Evolutionary conservation across 345 rosid genomes (phyloP).

Genomic region (Aquilaria sinensis): DNA sequence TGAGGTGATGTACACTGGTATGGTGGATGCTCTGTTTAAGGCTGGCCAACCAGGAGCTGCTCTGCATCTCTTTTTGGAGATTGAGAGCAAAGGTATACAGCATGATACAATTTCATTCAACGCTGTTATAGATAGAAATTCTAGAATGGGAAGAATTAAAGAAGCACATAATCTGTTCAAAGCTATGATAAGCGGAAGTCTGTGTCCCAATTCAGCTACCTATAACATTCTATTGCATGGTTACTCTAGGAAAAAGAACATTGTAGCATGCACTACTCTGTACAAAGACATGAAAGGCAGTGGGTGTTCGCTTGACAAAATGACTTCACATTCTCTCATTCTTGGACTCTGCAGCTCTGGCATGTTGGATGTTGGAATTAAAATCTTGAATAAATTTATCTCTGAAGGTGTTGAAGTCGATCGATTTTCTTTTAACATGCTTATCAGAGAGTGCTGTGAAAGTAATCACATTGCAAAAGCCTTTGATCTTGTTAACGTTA

Average conservation of each 20-base stretch:
- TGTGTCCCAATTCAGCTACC: slow-evolving; percentile 52
- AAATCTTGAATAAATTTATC: slow-evolving; percentile 50
- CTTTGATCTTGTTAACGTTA: slow-evolving; percentile 46
- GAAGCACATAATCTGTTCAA: slow-evolving; percentile 33
- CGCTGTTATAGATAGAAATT: slow-evolving; percentile 47
- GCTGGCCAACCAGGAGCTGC: slow-evolving; percentile 59
- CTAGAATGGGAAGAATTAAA: slow-evolving; percentile 57
- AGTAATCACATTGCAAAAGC: slow-evolving; percentile 32
- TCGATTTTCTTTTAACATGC: slow-evolving; percentile 46
- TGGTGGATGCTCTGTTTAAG: slow-evolving; percentile 70
- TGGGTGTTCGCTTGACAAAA: slow-evolving; percentile 53
- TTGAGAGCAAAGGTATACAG: slow-evolving; percentile 34
- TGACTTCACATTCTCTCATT: slow-evolving; percentile 63
- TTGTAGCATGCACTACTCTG: slow-evolving; percentile 36
- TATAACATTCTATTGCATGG: slow-evolving; percentile 78
- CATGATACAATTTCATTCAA: slow-evolving; percentile 57
- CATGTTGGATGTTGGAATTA: slow-evolving; percentile 55
- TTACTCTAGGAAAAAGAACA: slow-evolving; percentile 52
- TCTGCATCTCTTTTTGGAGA: slow-evolving; percentile 33
- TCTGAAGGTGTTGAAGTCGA: slow-evolving; percentile 46
- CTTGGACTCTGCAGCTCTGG: slow-evolving; percentile 60
- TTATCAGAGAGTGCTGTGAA: slow-evolving; percentile 49
- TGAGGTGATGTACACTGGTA: slow-evolving; percentile 45
- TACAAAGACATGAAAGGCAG: slow-evolving; percentile 37
- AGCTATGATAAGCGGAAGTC: slow-evolving; percentile 28